Conservation (phyloP, 495 filamentous ascomycete species). For the Penicillium pancosmium region DNA sequence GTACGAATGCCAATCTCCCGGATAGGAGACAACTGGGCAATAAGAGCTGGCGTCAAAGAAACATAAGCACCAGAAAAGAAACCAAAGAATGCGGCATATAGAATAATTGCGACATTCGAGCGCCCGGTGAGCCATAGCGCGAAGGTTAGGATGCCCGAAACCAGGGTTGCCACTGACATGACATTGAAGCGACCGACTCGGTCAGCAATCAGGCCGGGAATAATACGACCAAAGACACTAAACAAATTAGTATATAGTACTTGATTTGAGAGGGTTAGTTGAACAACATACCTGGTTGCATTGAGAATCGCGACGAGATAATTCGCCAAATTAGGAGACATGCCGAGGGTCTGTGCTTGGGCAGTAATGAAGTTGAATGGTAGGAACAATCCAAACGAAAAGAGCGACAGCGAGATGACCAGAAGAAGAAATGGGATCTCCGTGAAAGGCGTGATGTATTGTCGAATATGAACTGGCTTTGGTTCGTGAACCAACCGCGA, state of each 20-base stretch:
- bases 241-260: background rate
- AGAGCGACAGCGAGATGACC: conserved; percentile 37
- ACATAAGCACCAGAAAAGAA: conserved; percentile 39
- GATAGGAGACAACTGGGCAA: conserved; percentile 31
- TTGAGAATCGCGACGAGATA: conserved; percentile 40
- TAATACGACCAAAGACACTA: conserved; percentile 34
- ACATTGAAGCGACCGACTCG: conserved; percentile 40
- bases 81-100: conserved; percentile 29
- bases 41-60: conserved; percentile 29
- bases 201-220: conserved; percentile 33
- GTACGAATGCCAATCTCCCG: conserved; percentile 24
- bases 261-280: too few species aligned
- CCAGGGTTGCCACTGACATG: conserved; percentile 21
- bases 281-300: conserved; percentile 27
- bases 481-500: conserved; percentile 26
- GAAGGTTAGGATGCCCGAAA: conserved; percentile 28
- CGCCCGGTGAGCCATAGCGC: conserved; percentile 37
- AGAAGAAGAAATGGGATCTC: conserved; percentile 58
- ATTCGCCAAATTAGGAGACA: conserved; percentile 25
- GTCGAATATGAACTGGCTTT: conserved; percentile 19
- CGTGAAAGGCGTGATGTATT: conserved; percentile 51
- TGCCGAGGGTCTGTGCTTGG: conserved; percentile 28
- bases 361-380: conserved; percentile 36
- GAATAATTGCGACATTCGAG: conserved; percentile 26
- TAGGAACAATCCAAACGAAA: conserved; percentile 34